Conservation (phyloP, 2,329 filamentous ascomycete genomes). For the Leptosphaerulina australis region DNA sequence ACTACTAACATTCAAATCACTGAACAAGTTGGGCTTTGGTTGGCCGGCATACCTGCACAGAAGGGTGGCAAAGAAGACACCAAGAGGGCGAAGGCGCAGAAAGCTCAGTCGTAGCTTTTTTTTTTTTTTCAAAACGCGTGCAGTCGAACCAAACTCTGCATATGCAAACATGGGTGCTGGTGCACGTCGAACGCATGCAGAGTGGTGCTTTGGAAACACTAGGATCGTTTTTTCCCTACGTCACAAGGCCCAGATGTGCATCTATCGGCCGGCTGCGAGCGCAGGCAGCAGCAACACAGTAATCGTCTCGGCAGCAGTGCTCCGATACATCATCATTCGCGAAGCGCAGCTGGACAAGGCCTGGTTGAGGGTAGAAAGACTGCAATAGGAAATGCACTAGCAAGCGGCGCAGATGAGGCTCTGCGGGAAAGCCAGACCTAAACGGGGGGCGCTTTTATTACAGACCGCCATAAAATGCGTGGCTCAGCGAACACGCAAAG, state of each 20-base stretch:
- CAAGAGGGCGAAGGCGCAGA: not conserved
- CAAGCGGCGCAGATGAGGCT: constrained; percentile 20
- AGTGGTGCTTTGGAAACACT: not conserved
- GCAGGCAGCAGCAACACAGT: not conserved
- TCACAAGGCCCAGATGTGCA: not conserved
- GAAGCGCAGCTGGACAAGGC: not conserved
- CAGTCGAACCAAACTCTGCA: not conserved
- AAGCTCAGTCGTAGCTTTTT: not conserved
- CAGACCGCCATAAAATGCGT: not conserved
- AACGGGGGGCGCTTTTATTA: not conserved
- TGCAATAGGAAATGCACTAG: constrained; percentile 17
- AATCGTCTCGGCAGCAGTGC: constrained; percentile 2
- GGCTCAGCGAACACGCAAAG: constrained; percentile 17
- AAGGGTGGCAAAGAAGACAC: not conserved
- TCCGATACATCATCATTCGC: constrained; percentile 4
- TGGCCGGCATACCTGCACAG: constrained; percentile 1
- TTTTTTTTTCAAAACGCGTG: no score
- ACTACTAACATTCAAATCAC: not conserved
- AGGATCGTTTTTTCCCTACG: not conserved
- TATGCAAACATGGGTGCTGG: not conserved
- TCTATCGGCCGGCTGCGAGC: not conserved
- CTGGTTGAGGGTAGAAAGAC: not conserved
- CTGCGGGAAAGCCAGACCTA: constrained; percentile 19
- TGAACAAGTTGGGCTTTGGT: not conserved
- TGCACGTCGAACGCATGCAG: not conserved